phyloP scores from a whole-genome alignment of 805 yeast species.

The Ogataea trehalophila region DNA sequence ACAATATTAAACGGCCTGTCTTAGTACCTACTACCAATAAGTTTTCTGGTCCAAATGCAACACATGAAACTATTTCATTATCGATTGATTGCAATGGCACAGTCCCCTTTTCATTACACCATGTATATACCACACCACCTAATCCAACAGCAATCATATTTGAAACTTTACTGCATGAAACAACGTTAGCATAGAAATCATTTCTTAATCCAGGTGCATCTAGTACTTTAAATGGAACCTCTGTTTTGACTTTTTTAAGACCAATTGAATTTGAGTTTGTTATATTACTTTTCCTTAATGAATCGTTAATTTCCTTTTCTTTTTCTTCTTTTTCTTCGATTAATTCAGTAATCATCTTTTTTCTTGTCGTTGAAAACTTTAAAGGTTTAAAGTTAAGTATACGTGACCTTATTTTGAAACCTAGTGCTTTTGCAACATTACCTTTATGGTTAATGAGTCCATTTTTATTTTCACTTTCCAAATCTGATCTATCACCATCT shows the following conservation, averaged over 20 bases:
- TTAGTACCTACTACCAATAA: constrained; percentile 53
- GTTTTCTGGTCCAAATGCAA: constrained; percentile 48
- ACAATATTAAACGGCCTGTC: constrained; percentile 44
- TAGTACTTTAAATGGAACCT: constrained; percentile 45
- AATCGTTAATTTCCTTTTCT: constrained; percentile 8
- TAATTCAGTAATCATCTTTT: constrained; percentile 5
- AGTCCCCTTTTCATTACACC: constrained; percentile 53
- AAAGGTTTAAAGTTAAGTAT: constrained; percentile 35
- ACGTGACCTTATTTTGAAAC: constrained; percentile 36
- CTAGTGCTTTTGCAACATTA: constrained; percentile 47
- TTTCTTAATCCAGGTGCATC: constrained; percentile 70
- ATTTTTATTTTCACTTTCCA: constrained; percentile 1
- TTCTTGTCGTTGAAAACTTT: constrained; percentile 10
- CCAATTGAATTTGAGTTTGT: constrained; percentile 9
- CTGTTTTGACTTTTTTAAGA: constrained; percentile 27
- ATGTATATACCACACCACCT: constrained; percentile 50
- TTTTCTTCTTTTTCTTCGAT: constrained; percentile 10
- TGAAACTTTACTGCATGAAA: constrained; percentile 60
- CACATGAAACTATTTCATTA: constrained; percentile 47
- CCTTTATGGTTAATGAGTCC: constrained; percentile 28
- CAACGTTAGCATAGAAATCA: constrained; percentile 72
- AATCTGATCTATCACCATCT: constrained; percentile 4
- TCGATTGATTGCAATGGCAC: constrained; percentile 37
- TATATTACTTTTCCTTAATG: constrained; percentile 11
- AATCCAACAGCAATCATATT: constrained; percentile 63